Base-by-base conservation (phyloP, 345 rosid species). In the Populus tremula region DNA sequence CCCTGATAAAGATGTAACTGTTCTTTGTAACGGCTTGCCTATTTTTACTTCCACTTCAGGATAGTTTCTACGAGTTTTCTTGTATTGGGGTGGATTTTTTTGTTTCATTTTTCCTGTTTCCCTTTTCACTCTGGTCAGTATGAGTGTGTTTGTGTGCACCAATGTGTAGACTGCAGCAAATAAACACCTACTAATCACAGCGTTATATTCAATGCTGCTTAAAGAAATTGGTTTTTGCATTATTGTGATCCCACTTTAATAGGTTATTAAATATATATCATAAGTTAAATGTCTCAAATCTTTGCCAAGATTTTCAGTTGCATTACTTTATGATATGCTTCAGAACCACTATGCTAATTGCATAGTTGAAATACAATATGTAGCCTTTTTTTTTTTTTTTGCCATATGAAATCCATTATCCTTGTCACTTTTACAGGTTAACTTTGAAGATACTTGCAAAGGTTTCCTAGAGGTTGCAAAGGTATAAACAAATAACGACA, bases 391-490 rank as follows among this genome's bases (percentile, higher is more conserved):
- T 21, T 25, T 25, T 25, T 21, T 17, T 29, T 13, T 31, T 13
- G 16, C 36, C 70, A 10, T 76, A 41, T 47, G 43, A 79, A 76
- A 45, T 75, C 45, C 21, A 39, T 54, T 74, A 62, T 38, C 65
- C 61, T 76, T 43, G 56, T 75, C 47, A 13, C 33, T 72, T 86
- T 59, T 54, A 66, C 87, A 93, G 98, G 95, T 96, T 62, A 93
- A 92, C 77, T 96, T 96, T 89, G 99, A 96, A 88, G 99, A 96
- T 87, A 89, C 98, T 18, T 96, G 97, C 92, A 96, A 91, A 92
- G 98, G 99, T 71, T 96, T 96, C 83, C 85, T 91, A 45, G 98
- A 96, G 87, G 98, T 96, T 81, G 94, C 97, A 29, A 96, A 94
- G 98, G 99, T 96, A 80, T 67, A 69, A 43, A 43, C 45, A 62